Evolutionary conservation across 108 stramenopile genomes (phyloP).

Genomic region (Fragilaria crotonensis): DNA sequence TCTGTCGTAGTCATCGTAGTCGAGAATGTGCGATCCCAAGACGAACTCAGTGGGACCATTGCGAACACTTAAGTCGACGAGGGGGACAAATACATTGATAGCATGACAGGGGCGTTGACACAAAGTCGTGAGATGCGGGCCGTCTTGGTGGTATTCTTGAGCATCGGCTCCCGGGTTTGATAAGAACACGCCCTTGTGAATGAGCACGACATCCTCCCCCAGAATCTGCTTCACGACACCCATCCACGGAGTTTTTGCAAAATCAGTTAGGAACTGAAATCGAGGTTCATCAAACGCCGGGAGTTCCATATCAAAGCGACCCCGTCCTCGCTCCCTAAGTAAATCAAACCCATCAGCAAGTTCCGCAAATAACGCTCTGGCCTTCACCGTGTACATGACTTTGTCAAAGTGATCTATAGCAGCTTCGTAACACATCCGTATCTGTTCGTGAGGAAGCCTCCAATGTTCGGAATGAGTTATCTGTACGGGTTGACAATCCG

Average conservation of each 20-base stretch:
- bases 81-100: slow-evolving; percentile 85
- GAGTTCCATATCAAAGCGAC: slow-evolving; percentile 82
- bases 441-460: slow-evolving; percentile 52
- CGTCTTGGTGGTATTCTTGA: slow-evolving; percentile 87
- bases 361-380: slow-evolving; percentile 58
- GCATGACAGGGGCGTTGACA: slow-evolving; percentile 75
- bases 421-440: slow-evolving; percentile 52
- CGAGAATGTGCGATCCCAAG: slow-evolving; percentile 76
- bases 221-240: slow-evolving; percentile 67
- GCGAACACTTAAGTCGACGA: slow-evolving; percentile 57
- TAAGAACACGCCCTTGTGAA: slow-evolving; percentile 81
- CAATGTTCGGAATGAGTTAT: slow-evolving; percentile 20
- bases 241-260: slow-evolving; percentile 77
- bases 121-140: slow-evolving; percentile 73
- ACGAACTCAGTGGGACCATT: slow-evolving; percentile 87
- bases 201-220: slow-evolving; percentile 65
- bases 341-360: slow-evolving; percentile 85
- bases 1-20: slow-evolving; percentile 57
- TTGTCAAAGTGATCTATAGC: slow-evolving; percentile 75
- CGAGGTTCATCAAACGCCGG: slow-evolving; percentile 47
- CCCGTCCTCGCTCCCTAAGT: slow-evolving; percentile 76
- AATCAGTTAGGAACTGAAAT: slow-evolving; percentile 61
- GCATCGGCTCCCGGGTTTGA: slow-evolving; percentile 62
- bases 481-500: neutral
- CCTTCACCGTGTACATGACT: slow-evolving; percentile 80